Evolutionary conservation across 2,329 filamentous ascomycete species (phyloP).

Genomic region (Elsinoe batatas): DNA sequence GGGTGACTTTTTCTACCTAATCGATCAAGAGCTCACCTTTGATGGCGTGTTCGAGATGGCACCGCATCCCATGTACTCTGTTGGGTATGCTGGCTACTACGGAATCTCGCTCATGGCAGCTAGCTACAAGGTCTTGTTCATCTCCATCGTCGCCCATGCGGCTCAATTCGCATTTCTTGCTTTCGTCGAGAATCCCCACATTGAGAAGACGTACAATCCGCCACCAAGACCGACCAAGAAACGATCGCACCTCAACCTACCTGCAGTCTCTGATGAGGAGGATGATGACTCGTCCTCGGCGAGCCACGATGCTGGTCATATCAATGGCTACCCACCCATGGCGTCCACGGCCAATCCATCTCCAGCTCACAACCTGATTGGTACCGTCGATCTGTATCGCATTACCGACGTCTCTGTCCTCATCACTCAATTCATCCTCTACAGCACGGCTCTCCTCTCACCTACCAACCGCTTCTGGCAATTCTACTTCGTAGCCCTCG

Average conservation of each 20-base stretch:
- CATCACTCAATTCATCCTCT: slow-evolving; percentile 65
- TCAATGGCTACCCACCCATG: slow-evolving; percentile 28
- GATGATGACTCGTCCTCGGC: slow-evolving; percentile 31
- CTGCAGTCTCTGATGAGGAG: slow-evolving; percentile 28
- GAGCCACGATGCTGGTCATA: slow-evolving; percentile 30
- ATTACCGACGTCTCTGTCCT: slow-evolving; percentile 75
- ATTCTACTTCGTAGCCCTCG: slow-evolving; percentile 69
- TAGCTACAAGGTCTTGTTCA: slow-evolving; percentile 94
- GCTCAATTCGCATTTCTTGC: slow-evolving; percentile 90
- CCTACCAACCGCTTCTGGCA: slow-evolving; percentile 69
- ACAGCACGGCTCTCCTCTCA: slow-evolving; percentile 61
- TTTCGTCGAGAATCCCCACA: slow-evolving; percentile 91
- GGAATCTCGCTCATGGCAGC: slow-evolving; percentile 97
- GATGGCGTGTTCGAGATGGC: slow-evolving; percentile 99
- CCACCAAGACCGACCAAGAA: slow-evolving; percentile 60
- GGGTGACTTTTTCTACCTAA: slow-evolving; percentile 98
- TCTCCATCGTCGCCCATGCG: slow-evolving; percentile 88
- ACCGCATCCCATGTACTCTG: slow-evolving; percentile 97
- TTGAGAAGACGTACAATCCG: slow-evolving; percentile 94
- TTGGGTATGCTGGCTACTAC: slow-evolving; percentile 96
- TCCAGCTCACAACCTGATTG: slow-evolving; percentile 73
- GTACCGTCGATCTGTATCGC: slow-evolving; percentile 84
- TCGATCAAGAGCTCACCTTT: slow-evolving; percentile 95
- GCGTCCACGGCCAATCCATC: slow-evolving; percentile 46
- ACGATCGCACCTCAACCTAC: slow-evolving; percentile 24